Evolutionary conservation across 208 protist genomes (phyloP), one percentile per base, ranked within the genome.

Genomic region (Leishmania aethiopica): DNA sequence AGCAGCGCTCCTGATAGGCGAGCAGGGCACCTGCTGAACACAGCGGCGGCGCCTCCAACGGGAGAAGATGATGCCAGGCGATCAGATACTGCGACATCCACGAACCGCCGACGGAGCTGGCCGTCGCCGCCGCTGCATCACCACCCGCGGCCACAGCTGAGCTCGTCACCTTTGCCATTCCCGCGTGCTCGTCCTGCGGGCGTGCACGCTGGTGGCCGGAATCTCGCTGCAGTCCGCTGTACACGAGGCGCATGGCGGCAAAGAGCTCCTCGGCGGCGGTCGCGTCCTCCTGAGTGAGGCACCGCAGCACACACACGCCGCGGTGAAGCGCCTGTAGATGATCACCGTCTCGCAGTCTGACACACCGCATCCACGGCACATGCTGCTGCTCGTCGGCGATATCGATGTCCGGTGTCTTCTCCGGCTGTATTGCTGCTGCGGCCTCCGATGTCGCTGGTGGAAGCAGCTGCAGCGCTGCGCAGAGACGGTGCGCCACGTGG

Each of bases 281-380:
- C 1, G 66, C 25, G 67, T 77, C 66, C 40, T 80, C 67, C 57
- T 86, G 83, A 13, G 60, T 59, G 25, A 86, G 78, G 75, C 51
- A 77, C 75, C 83, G 78, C 19, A 86, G 74, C n/a, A 86, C 83
- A 32, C 83, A 86, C 25, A 80, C 40, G 4, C 77, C 83, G 35
- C 78, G 83, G 59, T 86, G 74, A 67, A 86, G 73, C 25, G 45
- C 73, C 13, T 55, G 66, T 53, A 86, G 83, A 22, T 13, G 13
- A 22, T 42, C 45, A 1, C 60, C 72, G 25, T 82, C 77, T 15
- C 17, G 55, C n/a, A 55, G 62, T 13, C 35, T 45, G 40, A 37
- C 78, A 35, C 83, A 55, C 35, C 67, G 73, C 55, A 59, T 55
- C 78, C 83, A 82, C 57, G 62, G 45, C 8, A 66, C 28, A 22